Conservation (phyloP, 352 stramenopile species). For the Globisporangium irregulare region DNA sequence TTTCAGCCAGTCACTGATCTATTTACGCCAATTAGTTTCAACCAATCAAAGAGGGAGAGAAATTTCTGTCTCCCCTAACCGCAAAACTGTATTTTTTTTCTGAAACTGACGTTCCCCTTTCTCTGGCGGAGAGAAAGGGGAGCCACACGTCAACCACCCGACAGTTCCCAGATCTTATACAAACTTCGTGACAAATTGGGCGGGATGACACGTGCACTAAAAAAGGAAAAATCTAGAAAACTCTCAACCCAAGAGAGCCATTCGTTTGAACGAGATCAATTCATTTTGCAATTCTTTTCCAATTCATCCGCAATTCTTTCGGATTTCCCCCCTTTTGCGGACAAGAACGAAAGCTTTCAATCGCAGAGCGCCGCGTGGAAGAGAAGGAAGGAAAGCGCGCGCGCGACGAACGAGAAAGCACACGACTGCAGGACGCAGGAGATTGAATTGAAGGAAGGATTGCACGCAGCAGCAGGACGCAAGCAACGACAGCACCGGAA, state of each 20-base stretch:
- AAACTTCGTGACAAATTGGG: too few relatives aligned
- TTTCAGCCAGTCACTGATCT: too few relatives aligned
- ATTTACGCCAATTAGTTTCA: too few relatives aligned
- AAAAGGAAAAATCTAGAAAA: too few relatives aligned
- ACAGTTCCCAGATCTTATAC: too few relatives aligned
- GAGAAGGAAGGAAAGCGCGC: conserved; percentile 9
- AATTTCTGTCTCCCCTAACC: too few relatives aligned
- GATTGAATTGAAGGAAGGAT: conserved; percentile 1
- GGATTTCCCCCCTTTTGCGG: neutral
- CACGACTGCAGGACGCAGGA: neutral
- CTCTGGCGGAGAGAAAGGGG: too few relatives aligned
- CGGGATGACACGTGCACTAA: too few relatives aligned
- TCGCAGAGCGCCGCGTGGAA: conserved; percentile 8
- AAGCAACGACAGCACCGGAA: neutral
- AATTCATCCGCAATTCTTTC: conserved; percentile 46
- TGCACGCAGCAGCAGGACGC: neutral
- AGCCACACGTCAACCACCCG: too few relatives aligned
- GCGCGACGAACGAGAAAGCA: neutral
- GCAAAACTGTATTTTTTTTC: too few relatives aligned
- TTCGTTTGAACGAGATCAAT: conserved; percentile 27
- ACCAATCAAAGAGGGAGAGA: too few relatives aligned
- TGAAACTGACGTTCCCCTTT: too few relatives aligned
- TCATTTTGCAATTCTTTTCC: conserved; percentile 19
- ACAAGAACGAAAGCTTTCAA: conserved; percentile 11
- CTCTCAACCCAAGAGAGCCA: conserved; percentile 16